These are phyloP conservation scores for Cyclotella sp. DNA, from an alignment of 108 stramenopile species.

Conservation along the genomic window DNA sequence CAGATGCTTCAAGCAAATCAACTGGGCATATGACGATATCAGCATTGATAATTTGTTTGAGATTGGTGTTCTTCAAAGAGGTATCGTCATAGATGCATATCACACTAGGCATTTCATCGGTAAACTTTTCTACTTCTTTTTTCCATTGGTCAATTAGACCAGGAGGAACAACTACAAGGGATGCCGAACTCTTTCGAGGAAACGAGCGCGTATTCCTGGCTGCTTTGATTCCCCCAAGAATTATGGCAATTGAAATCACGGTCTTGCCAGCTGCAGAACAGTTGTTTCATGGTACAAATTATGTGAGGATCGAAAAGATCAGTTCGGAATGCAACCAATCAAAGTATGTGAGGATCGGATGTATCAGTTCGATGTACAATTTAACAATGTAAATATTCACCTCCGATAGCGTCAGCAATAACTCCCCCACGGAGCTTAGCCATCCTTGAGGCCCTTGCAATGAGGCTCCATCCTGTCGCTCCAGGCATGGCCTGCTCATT, in stretches of 20 bases:
- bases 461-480: constrained; percentile 62
- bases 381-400: background rate
- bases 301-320: background rate
- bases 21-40: constrained; percentile 73
- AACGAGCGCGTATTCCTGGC: constrained; percentile 39
- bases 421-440: constrained; percentile 70
- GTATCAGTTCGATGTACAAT: too few relatives aligned
- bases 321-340: background rate
- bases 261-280: constrained; percentile 66
- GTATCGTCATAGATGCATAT: constrained; percentile 59
- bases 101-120: constrained; percentile 47
- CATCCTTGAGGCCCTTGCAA: constrained; percentile 58
- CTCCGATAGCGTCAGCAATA: constrained; percentile 82
- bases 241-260: constrained; percentile 78
- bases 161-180: constrained; percentile 78
- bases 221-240: constrained; percentile 57
- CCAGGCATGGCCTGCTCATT: constrained; percentile 70
- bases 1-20: constrained; percentile 63
- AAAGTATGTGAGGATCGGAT: background rate
- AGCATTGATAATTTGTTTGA: constrained; percentile 58
- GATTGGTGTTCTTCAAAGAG: constrained; percentile 42
- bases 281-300: too few relatives aligned
- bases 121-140: constrained; percentile 69
- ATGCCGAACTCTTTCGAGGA: constrained; percentile 60
- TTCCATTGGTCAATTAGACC: constrained; percentile 80